Evolutionary conservation across 148 eudicot genomes (phyloP).

Genomic region (Arctostaphylos glauca): DNA sequence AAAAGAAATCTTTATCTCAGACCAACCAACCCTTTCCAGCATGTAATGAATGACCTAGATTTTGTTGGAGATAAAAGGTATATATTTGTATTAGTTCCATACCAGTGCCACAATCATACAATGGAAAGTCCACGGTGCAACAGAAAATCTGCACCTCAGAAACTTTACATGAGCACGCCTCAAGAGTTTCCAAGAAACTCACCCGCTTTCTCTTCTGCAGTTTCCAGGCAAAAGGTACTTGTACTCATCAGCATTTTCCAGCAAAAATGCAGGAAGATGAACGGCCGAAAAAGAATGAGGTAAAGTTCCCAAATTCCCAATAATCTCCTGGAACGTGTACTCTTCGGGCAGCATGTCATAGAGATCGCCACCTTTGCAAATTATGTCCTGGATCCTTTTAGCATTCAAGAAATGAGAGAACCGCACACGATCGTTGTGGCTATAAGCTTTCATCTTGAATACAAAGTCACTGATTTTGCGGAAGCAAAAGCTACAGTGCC

Average conservation of each 20-base stretch:
- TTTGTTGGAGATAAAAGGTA: not conserved
- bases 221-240: slow-evolving; percentile 60
- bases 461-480: slow-evolving; percentile 43
- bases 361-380: slow-evolving; percentile 49
- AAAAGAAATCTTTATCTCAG: not conserved
- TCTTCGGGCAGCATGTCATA: slow-evolving; percentile 64
- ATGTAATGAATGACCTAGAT: slow-evolving; percentile 14
- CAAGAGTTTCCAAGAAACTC: slow-evolving; percentile 7
- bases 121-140: slow-evolving; percentile 9
- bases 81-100: not conserved
- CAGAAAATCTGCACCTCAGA: slow-evolving; percentile 17
- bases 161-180: not conserved
- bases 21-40: not conserved
- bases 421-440: slow-evolving; percentile 51
- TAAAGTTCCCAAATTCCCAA: slow-evolving; percentile 48
- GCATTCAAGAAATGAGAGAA: slow-evolving; percentile 47
- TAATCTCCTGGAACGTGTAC: slow-evolving; percentile 52
- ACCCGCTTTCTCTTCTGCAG: slow-evolving; percentile 43
- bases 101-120: not conserved
- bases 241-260: slow-evolving; percentile 47
- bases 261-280: slow-evolving; percentile 45
- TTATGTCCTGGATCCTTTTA: slow-evolving; percentile 43
- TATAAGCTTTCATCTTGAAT: slow-evolving; percentile 66
- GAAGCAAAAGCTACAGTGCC: slow-evolving; percentile 72
- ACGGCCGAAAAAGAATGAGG: slow-evolving; percentile 51